phyloP scores from a whole-genome alignment of 2,329 filamentous ascomycete species.

The Hymenoscyphus occultus region DNA sequence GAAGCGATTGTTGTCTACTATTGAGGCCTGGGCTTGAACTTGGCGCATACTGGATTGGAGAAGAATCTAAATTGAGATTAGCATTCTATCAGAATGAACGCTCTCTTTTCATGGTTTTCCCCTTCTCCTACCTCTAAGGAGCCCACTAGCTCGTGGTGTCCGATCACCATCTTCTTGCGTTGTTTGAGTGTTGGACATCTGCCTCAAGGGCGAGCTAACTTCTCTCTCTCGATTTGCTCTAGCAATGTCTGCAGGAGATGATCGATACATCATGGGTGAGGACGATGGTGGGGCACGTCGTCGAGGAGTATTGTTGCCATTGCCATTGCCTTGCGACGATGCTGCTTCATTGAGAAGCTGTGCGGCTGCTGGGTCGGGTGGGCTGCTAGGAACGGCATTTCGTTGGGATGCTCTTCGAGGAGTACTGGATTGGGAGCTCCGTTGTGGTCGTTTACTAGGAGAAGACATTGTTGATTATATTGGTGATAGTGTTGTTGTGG shows the following conservation, averaged over 20 bases:
- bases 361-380: conserved; percentile 38
- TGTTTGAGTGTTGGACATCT: conserved; percentile 57
- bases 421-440: conserved; percentile 53
- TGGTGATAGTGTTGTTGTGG: conserved; percentile 13
- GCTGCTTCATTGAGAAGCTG: conserved; percentile 38
- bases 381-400: conserved; percentile 50
- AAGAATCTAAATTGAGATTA: conserved; percentile 65
- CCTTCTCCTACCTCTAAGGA: conserved; percentile 56
- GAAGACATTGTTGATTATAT: conserved; percentile 55
- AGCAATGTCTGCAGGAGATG: conserved; percentile 50
- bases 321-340: conserved; percentile 32
- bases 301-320: conserved; percentile 38
- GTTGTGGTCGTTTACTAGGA: conserved; percentile 54
- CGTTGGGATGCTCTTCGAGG: conserved; percentile 56
- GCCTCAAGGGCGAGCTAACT: conserved; percentile 59
- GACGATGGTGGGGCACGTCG: conserved; percentile 58
- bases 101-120: background rate
- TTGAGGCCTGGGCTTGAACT: conserved; percentile 72
- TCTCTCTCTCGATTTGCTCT: conserved; percentile 38
- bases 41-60: conserved; percentile 84
- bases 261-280: conserved; percentile 78
- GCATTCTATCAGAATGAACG: background rate
- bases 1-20: conserved; percentile 46
- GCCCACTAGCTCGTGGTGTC: conserved; percentile 64
- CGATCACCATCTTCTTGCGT: conserved; percentile 57